Conservation (phyloP, 805 yeast species). For the Peterozyma xylosa region DNA sequence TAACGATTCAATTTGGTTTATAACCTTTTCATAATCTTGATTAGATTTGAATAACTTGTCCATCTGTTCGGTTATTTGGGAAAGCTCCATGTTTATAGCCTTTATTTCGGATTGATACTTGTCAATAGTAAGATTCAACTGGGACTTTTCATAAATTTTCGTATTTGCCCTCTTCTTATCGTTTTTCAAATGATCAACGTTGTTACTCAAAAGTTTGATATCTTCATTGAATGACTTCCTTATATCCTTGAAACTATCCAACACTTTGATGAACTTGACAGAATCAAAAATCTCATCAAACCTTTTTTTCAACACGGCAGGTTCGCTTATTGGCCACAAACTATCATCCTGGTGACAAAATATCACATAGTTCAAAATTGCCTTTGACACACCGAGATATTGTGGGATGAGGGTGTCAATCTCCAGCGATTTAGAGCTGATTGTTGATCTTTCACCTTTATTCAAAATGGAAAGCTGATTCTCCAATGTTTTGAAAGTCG, state of each 20-base stretch:
- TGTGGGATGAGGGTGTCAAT: conserved; percentile 76
- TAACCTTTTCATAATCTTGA: conserved; percentile 70
- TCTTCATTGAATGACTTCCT: conserved; percentile 74
- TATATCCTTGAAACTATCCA: conserved; percentile 68
- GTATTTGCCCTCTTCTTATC: conserved; percentile 70
- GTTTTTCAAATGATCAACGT: conserved; percentile 65
- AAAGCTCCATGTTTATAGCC: conserved; percentile 40
- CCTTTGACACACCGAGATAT: conserved; percentile 79
- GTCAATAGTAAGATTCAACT: conserved; percentile 35
- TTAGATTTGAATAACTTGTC: conserved; percentile 64
- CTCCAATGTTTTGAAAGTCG: conserved; percentile 82
- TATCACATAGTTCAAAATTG: conserved; percentile 84
- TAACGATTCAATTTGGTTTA: conserved; percentile 56
- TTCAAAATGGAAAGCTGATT: conserved; percentile 72
- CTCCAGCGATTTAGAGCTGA: conserved; percentile 78
- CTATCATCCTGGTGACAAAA: conserved; percentile 98
- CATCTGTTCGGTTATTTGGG: conserved; percentile 46
- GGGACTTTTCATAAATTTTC: conserved; percentile 38
- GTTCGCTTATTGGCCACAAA: conserved; percentile 93
- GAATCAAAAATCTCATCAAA: conserved; percentile 98
- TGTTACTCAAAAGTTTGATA: conserved; percentile 67
- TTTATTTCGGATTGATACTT: conserved; percentile 40
- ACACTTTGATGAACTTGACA: conserved; percentile 81
- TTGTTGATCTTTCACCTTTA: conserved; percentile 61
- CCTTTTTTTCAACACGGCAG: conserved; percentile 78